Evolutionary conservation across 352 stramenopile species (phyloP).

Genomic region (Thraustochytrium striatum): DNA sequence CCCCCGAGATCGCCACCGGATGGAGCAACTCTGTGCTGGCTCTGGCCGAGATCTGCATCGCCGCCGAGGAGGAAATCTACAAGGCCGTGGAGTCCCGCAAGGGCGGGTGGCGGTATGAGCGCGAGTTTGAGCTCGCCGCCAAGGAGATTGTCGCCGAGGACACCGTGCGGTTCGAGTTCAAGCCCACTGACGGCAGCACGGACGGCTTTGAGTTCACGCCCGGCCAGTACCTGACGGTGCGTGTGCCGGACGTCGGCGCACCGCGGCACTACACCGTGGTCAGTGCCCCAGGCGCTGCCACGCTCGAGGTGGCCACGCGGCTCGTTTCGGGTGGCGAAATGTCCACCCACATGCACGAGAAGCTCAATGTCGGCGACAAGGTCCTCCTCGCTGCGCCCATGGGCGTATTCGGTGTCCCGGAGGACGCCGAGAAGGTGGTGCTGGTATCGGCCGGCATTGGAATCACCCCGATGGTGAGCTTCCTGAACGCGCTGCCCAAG

Average conservation of each 20-base stretch:
- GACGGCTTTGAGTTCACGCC: constrained; percentile 59
- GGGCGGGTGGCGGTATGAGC: constrained; percentile 63
- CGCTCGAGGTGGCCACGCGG: constrained; percentile 2
- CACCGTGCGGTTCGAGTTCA: constrained; percentile 64
- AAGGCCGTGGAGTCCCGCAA: constrained; percentile 53
- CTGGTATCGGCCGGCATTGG: constrained; percentile 65
- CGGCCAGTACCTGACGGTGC: constrained; percentile 64
- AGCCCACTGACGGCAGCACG: constrained; percentile 55
- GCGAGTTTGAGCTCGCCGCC: constrained; percentile 61
- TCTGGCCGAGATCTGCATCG: constrained; percentile 65
- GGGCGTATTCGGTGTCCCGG: constrained; percentile 60
- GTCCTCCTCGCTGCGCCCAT: constrained; percentile 61
- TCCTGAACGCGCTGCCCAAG: background rate
- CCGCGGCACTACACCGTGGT: constrained; percentile 64
- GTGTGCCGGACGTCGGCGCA: constrained; percentile 58
- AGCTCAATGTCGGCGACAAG: constrained; percentile 60
- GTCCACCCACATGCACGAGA: constrained; percentile 64
- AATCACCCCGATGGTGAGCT: constrained; percentile 59
- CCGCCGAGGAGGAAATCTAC: constrained; percentile 59
- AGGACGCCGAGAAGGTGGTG: constrained; percentile 58
- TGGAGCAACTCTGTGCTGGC: constrained; percentile 65
- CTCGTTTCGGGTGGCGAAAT: constrained; percentile 57
- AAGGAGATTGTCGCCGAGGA: constrained; percentile 62
- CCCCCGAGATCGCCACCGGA: constrained; percentile 62
- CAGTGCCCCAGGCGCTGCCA: constrained; percentile 52